Base-by-base conservation (phyloP, 1,284 basidiomycete genomes). In the Ganoderma leucocontextum region DNA sequence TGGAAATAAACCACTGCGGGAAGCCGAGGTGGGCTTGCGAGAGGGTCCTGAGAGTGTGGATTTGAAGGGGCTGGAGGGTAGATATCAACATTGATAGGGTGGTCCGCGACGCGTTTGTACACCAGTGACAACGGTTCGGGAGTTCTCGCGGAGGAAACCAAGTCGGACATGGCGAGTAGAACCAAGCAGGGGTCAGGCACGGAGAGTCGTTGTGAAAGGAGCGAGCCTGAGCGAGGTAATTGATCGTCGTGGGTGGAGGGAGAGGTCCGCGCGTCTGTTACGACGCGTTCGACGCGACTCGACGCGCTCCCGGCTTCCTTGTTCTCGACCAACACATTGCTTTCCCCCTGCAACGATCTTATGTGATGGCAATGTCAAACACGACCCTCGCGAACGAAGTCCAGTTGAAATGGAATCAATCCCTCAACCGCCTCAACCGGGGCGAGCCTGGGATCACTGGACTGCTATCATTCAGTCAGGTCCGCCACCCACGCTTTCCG, bases 391-490 rank as follows among this genome's bases (percentile, higher is more conserved):
- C 22, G 38, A 42, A n/a, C 35, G 89, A 91, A 73, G 88, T 91
- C 5, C 84, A 86, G n/a, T 81, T 85, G 4, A 91, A 91, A 80
- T 93, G 91, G 91, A 88, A 91, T 71, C 85, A 89, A 38, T 83
- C 89, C 0, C 92, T 93, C 75, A 79, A 82, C 22, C 85, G 89
- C 25, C 81, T 93, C 61, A 93, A 93, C 74, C 83, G 85, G 33
- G 80, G 81, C 12, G 82, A 89, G 59, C 86, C 86, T 57, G 91
- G 91, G 7, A 91, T 92, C 67, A 79, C 86, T 12, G 91, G 92
- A 12, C 82, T 93, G 10, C 80, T 92, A 75, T 78, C 80, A 3
- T 91, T 91, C 77, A 91, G 89, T 71, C 83, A 90, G 78, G 91
- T 90, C 74, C 60, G 81, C 75, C 33, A 65, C 62, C 61, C 63